Percentiles rank a stretch among this genome's conserved stretches.
phyloP scores from a whole-genome alignment of 2,329 filamentous ascomycete species.

The Dactylellina cionopaga region DNA sequence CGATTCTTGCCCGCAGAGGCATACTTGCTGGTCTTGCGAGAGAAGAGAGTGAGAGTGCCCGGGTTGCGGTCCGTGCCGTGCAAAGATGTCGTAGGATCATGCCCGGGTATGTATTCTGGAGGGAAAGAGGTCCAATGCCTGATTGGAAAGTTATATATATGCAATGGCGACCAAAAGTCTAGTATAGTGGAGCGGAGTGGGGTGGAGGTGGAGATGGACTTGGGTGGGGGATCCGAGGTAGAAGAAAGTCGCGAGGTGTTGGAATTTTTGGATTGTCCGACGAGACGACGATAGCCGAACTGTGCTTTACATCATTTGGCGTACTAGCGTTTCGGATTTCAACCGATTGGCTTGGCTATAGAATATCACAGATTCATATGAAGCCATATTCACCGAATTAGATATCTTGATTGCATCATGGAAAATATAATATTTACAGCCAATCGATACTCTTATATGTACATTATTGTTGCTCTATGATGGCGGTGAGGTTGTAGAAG shows the following conservation, averaged over 20 bases:
- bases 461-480: constrained; percentile 13
- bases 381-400: neutral
- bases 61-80: constrained; percentile 46
- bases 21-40: constrained; percentile 26
- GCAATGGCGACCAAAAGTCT: constrained; percentile 20
- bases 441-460: constrained; percentile 18
- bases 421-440: constrained; percentile 40
- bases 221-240: constrained; percentile 43
- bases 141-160: constrained; percentile 8
- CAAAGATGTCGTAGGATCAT: constrained; percentile 49
- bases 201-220: constrained; percentile 6
- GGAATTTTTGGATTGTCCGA: constrained; percentile 29
- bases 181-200: neutral
- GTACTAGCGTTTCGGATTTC: constrained; percentile 31
- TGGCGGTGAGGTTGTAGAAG: neutral
- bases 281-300: constrained; percentile 38
- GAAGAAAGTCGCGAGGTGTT: constrained; percentile 16
- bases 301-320: constrained; percentile 31
- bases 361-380: neutral
- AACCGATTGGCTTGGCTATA: constrained; percentile 19
- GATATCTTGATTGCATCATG: neutral
- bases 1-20: constrained; percentile 40
- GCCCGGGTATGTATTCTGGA: constrained; percentile 19
- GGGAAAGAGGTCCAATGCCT: constrained; percentile 5
- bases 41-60: constrained; percentile 31